Percentiles rank a stretch among this genome's conserved stretches.
These are phyloP conservation scores for Aspergillus puulaauensis DNA, from an alignment of 2,329 filamentous ascomycete genomes.

Conservation along the genomic window DNA sequence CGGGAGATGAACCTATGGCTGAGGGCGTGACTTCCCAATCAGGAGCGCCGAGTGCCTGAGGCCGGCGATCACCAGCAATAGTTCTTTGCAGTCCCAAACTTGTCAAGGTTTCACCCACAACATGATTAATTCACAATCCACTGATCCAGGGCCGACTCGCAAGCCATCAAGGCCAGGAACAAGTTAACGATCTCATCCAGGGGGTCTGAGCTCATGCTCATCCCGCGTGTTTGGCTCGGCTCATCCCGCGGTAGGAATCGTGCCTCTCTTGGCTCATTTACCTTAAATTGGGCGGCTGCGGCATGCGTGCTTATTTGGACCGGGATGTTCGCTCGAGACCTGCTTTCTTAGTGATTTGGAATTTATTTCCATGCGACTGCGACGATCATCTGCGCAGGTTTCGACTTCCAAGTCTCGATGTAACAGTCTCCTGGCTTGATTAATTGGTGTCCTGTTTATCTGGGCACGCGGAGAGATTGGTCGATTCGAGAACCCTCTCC, in stretches of 20 bases:
- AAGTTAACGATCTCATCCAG: no score
- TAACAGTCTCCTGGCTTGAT: background rate
- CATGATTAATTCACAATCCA: background rate
- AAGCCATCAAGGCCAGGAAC: no score
- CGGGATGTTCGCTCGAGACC: background rate
- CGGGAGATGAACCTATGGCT: no score
- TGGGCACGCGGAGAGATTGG: background rate
- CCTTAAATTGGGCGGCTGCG: background rate
- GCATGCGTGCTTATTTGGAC: background rate
- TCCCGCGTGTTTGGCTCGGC: background rate
- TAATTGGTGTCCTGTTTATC: background rate
- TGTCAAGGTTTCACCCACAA: background rate
- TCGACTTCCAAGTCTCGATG: background rate
- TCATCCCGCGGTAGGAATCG: background rate
- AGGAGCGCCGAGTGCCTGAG: slow-evolving; percentile 9
- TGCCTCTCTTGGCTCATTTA: background rate
- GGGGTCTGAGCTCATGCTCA: background rate
- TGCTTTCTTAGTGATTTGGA: slow-evolving; percentile 1
- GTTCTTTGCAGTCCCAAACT: background rate
- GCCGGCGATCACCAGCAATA: slow-evolving; percentile 11
- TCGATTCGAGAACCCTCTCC: background rate
- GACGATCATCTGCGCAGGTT: slow-evolving; percentile 3
- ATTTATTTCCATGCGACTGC: background rate
- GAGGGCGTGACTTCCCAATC: slow-evolving; percentile 1
- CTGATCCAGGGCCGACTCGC: no score